Base-by-base conservation (phyloP, 2,329 filamentous ascomycete species). In the Hymenoscyphus fructigenus region DNA sequence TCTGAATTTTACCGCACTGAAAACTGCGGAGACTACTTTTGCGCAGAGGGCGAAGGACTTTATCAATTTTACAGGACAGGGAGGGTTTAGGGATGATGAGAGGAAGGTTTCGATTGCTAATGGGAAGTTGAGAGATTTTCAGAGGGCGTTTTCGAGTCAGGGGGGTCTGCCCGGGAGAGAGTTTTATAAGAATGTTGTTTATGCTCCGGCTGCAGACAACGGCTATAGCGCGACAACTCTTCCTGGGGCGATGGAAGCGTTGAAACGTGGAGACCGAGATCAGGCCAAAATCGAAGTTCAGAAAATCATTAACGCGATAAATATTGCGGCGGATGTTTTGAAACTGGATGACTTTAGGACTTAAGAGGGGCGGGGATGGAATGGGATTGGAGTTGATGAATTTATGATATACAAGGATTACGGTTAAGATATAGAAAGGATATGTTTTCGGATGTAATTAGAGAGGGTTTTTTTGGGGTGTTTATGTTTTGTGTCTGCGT, bases 161-260 rank as follows among this genome's bases (percentile, higher is more conserved):
- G 59, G 44, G 26, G 59, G 59, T 2, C 17, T 61, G 44, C 59
- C 59, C 1, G 41, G 47, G 4, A 23, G 59, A 26, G 44, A 55
- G 38, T 61, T 61, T 61, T 61, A 61, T 34, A 53, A 34, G 47
- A 50, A 61, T 36, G 59, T 61, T 34, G 59, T 20, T n/a, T 53
- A 61, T 53, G 59, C 41, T 2, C 59, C 59, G 10, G 59, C 26
- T 0, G 41, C 38, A 5, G 44, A 61, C 5, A 55, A 50, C 20
- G 59, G 59, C n/a, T 60, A 61, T 36, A 20, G 44, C 15, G 41
- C 59, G 3, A 32, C 29, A 2, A 61, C 59, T 12, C 32, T 53
- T 7, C 59, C 59, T 2, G 59, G 59, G 15, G 20, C 47, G 5
- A 53, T 26, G 20, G 59, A 61, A 29, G 59, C 59, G 38, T 29